Base-by-base conservation (phyloP, 306 rosid species). In the Acmispon strigosus region DNA sequence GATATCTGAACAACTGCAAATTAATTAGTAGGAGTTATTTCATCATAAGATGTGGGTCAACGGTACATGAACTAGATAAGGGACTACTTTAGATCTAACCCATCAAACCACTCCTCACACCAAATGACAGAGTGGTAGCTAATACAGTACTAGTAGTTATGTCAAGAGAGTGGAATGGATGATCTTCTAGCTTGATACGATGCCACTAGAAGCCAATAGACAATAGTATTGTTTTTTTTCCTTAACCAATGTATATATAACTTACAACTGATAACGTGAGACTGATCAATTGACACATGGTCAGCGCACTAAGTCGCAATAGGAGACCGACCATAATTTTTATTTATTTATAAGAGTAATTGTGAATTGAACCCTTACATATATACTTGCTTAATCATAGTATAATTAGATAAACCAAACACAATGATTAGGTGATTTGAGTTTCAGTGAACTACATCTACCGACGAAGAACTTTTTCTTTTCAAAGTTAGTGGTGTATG, bases 31-130 rank as follows among this genome's bases (percentile, higher is more conserved):
- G 5, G 39, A 59, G 36, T 41, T 22, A 36, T 13, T 16, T 50
- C 55, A 75, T 58, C 62, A 39, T 12, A 71, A 65, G 52, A 65
- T 73, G 75, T 57, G 69, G 76, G 83, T 80, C 87, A 83, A 75
- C 78, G 74, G 39, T 58, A 37, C 76, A 72, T 75, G 77, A 78
- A 77, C 62, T 14, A 44, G 66, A 72, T 62, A 44, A 72, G 42
- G 79, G 39, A 71, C 72, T 47, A 17, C 72, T 78, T 47, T 47
- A 71, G 43, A 82, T 75, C 34, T 64, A 68, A 68, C 55, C 66
- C 66, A 67, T 50, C 39, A 72, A 75, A 54, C 29, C 34, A 66
- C 66, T 41, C 72, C 48, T 51, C 63, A 50, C 75, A 78, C 81
- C 81, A 45, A 65, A 70, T 27, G 39, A 34, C 45, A 62, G 10